A percentile compares a stretch with the other conserved stretches of the same genome.
These are phyloP conservation scores for Phytophthora sp. DNA, from an alignment of 352 stramenopile genomes.

Conservation along the genomic window DNA sequence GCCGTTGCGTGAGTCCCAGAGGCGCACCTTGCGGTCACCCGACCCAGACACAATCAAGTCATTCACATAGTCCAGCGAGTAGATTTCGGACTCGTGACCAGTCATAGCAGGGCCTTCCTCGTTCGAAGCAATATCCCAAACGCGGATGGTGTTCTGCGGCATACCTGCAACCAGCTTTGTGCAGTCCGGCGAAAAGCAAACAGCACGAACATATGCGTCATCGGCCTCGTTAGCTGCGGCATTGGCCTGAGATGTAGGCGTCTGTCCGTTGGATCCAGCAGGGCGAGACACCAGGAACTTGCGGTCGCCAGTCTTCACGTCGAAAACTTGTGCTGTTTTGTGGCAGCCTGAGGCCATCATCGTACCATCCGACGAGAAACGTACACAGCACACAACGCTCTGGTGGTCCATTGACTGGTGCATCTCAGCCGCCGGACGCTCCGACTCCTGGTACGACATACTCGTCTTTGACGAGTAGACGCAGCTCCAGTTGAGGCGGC, in stretches of 20 bases:
- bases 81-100: conserved; percentile 88
- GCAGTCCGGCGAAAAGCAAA: conserved; percentile 87
- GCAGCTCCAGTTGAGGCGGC: conserved; percentile 86
- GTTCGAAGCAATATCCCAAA: conserved; percentile 89
- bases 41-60: conserved; percentile 89
- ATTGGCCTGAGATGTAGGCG: conserved; percentile 48
- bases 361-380: conserved; percentile 82
- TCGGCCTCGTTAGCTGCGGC: conserved; percentile 70
- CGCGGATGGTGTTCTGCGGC: conserved; percentile 88
- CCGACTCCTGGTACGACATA: conserved; percentile 75
- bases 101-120: conserved; percentile 84
- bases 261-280: conserved; percentile 50
- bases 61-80: conserved; percentile 87
- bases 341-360: conserved; percentile 89
- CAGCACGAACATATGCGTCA: conserved; percentile 82
- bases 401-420: conserved; percentile 91
- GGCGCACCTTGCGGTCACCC: conserved; percentile 80
- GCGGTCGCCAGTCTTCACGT: conserved; percentile 83
- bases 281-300: conserved; percentile 83
- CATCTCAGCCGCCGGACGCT: conserved; percentile 84
- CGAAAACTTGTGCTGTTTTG: conserved; percentile 88
- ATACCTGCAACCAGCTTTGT: conserved; percentile 88
- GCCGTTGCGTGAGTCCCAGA: conserved; percentile 83
- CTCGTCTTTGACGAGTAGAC: conserved; percentile 79
- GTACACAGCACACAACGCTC: conserved; percentile 88